Evolutionary conservation across 2,329 filamentous ascomycete genomes (phyloP).

Genomic region (Paecilomyces sp.): DNA sequence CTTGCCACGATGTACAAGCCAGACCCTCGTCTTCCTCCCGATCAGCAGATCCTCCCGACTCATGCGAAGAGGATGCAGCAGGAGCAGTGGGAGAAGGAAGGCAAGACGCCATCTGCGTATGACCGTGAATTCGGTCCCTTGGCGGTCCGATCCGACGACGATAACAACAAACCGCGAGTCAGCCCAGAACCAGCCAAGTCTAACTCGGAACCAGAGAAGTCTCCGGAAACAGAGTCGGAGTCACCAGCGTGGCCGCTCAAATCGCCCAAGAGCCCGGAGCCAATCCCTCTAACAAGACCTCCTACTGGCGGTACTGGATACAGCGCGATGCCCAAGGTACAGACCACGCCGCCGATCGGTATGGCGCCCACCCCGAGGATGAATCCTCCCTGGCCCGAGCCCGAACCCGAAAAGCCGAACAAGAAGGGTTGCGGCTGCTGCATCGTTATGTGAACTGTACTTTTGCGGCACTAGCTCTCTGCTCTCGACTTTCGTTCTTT

Average conservation of each 20-base stretch:
- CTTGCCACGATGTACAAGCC: slow-evolving; percentile 91
- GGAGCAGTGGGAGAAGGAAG: slow-evolving; percentile 91
- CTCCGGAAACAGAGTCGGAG: slow-evolving; percentile 10
- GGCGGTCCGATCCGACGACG: slow-evolving; percentile 40
- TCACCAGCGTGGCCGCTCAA: slow-evolving; percentile 18
- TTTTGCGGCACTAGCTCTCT: slow-evolving; percentile 8
- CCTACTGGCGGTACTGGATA: slow-evolving; percentile 43
- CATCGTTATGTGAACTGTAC: slow-evolving; percentile 59
- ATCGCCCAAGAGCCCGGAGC: slow-evolving; percentile 25
- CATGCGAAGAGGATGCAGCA: slow-evolving; percentile 87
- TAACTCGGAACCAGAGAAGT: slow-evolving; percentile 2
- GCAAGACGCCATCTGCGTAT: slow-evolving; percentile 76
- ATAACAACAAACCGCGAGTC: slow-evolving; percentile 18
- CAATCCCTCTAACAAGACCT: slow-evolving; percentile 19
- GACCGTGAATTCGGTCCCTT: slow-evolving; percentile 82
- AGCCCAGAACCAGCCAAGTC: not conserved
- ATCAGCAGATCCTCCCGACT: slow-evolving; percentile 91
- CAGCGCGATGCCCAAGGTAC: slow-evolving; percentile 43
- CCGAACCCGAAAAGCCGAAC: slow-evolving; percentile 42
- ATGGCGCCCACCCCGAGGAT: slow-evolving; percentile 31
- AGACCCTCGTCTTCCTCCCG: slow-evolving; percentile 84
- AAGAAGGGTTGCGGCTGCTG: slow-evolving; percentile 62
- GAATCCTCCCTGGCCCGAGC: slow-evolving; percentile 43
- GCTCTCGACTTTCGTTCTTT: not conserved
- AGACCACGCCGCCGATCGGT: slow-evolving; percentile 27